Evolutionary conservation across 176 grass and related monocot genomes (phyloP).

Genomic region (barley (Hordeum vulgare)): DNA sequence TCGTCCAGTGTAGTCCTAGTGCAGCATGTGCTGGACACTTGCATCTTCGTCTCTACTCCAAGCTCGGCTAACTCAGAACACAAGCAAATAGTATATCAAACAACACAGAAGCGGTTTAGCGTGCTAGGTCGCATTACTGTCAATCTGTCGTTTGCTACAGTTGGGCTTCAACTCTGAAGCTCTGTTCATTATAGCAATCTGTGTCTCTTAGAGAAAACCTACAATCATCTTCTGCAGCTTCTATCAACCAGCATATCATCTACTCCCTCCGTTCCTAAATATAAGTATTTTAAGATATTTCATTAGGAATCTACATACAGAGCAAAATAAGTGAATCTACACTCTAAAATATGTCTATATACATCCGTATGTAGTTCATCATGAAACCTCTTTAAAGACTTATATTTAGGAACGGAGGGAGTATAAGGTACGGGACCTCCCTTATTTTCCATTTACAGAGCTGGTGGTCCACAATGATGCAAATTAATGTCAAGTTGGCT

Average conservation of each 20-base stretch:
- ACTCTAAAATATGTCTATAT: too few species aligned
- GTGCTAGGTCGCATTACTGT: neutral
- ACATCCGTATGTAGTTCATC: too few species aligned
- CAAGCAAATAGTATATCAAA: neutral
- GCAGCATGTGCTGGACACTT: slow-evolving; percentile 8
- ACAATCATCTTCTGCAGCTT: neutral
- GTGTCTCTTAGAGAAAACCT: neutral
- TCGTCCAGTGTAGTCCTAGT: neutral
- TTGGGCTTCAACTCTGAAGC: neutral
- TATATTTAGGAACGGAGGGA: too few species aligned
- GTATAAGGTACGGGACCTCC: neutral
- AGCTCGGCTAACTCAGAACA: neutral
- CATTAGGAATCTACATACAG: too few species aligned
- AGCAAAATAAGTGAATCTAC: too few species aligned
- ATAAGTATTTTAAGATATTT: too few species aligned
- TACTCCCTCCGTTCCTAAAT: too few species aligned
- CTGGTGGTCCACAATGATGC: neutral
- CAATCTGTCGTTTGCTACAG: neutral
- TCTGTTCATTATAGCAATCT: neutral
- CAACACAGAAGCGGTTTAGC: neutral
- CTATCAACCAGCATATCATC: neutral
- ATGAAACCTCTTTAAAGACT: too few species aligned
- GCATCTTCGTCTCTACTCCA: neutral
- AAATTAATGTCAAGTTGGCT: neutral
- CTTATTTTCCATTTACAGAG: neutral